Percentiles rank a stretch among this genome's conserved stretches.
Conservation (phyloP, 805 yeast genomes). For the Lipomyces orientalis region DNA sequence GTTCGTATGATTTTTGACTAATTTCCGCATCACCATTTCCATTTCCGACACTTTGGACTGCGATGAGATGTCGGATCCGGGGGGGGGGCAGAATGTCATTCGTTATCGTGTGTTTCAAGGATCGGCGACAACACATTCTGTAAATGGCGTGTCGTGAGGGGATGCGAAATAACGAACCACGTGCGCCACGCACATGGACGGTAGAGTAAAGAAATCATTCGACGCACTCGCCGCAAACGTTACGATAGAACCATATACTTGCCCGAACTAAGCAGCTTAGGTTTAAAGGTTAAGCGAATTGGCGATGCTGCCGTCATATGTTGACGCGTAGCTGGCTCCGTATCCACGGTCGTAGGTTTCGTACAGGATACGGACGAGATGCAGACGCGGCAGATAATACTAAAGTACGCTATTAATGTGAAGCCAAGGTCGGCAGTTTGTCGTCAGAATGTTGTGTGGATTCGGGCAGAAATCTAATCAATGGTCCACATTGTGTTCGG, state of each 20-base stretch:
- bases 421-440: too few relatives aligned
- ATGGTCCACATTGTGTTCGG: too few relatives aligned
- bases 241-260: neutral
- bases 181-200: neutral
- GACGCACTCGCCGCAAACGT: too few relatives aligned
- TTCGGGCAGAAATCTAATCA: too few relatives aligned
- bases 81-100: neutral
- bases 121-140: neutral
- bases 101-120: neutral
- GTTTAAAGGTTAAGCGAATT: neutral
- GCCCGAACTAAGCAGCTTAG: neutral
- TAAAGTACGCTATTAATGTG: too few relatives aligned
- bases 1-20: too few relatives aligned
- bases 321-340: too few relatives aligned
- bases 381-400: too few relatives aligned
- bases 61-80: neutral
- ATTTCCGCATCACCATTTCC: neutral
- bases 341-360: too few relatives aligned
- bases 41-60: neutral
- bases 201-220: too few relatives aligned
- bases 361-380: neutral
- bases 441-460: too few relatives aligned
- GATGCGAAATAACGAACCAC: neutral
- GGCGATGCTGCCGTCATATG: neutral
- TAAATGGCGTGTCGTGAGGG: neutral